Evolutionary conservation across 257 asterid genomes (phyloP).

Genomic region (Przewalskia tangutica): DNA sequence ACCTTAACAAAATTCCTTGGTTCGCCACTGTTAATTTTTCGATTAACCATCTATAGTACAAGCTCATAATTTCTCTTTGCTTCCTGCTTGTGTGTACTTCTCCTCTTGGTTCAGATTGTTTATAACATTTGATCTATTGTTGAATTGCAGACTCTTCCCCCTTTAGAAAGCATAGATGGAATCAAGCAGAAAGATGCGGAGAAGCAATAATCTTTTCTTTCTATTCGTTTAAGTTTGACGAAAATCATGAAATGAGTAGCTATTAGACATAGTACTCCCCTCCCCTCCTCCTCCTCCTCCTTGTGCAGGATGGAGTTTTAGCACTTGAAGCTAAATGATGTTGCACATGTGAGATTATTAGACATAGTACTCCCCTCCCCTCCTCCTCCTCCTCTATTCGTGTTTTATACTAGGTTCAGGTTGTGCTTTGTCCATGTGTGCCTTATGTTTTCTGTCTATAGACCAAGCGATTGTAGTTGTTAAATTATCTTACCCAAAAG

Average conservation of each 20-base stretch:
- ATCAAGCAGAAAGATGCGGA: conserved; percentile 13
- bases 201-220: conserved; percentile 10
- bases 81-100: not conserved
- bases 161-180: conserved; percentile 9
- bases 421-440: not conserved
- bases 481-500: too few species aligned
- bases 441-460: not conserved
- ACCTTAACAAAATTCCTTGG: too few species aligned
- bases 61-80: not conserved
- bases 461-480: not conserved
- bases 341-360: not conserved
- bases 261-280: not conserved
- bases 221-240: not conserved
- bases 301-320: not conserved
- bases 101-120: not conserved
- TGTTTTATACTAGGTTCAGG: not conserved
- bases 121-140: not conserved
- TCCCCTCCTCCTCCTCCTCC: not conserved
- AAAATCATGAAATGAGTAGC: not conserved
- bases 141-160: conserved; percentile 34
- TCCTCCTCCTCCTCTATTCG: too few species aligned
- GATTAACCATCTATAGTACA: not conserved
- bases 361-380: too few species aligned
- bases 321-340: not conserved
- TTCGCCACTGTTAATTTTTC: too few species aligned